Evolutionary conservation across 2,329 filamentous ascomycete species (phyloP).

Genomic region (Aotearoamyces nothofagi): DNA sequence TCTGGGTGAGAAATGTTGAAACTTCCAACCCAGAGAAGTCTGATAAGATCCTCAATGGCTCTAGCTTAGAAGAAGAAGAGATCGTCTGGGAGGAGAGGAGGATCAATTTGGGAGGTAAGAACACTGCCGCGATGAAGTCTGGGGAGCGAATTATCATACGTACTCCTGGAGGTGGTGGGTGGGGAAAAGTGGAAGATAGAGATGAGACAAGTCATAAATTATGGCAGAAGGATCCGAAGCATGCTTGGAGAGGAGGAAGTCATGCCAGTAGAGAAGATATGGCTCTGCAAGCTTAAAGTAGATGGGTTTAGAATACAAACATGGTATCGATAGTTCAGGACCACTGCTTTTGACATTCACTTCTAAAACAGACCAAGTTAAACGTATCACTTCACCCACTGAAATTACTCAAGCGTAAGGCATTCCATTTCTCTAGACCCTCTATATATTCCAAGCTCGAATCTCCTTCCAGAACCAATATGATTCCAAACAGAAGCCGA

Average conservation of each 20-base stretch:
- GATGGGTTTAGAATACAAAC: too few species aligned
- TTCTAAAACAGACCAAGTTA: too few species aligned
- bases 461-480: too few species aligned
- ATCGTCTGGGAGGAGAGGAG: constrained; percentile 29
- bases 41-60: constrained; percentile 20
- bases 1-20: constrained; percentile 68
- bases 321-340: too few species aligned
- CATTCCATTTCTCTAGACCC: too few species aligned
- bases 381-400: too few species aligned
- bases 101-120: constrained; percentile 11
- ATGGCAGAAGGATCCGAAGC: constrained; percentile 7
- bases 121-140: constrained; percentile 7
- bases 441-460: too few species aligned
- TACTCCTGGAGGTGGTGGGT: constrained; percentile 13
- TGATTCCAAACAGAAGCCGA: too few species aligned
- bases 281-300: constrained; percentile 38
- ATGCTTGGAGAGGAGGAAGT: constrained; percentile 43
- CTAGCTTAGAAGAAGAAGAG: constrained; percentile 16
- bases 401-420: too few species aligned
- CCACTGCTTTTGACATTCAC: too few species aligned
- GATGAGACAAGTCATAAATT: background rate
- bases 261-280: constrained; percentile 39
- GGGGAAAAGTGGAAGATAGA: constrained; percentile 5
- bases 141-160: constrained; percentile 11
- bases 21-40: constrained; percentile 34